These are phyloP conservation scores for Papiliotrema nemorosa DNA, from an alignment of 1,284 basidiomycete genomes.

Conservation along the genomic window DNA sequence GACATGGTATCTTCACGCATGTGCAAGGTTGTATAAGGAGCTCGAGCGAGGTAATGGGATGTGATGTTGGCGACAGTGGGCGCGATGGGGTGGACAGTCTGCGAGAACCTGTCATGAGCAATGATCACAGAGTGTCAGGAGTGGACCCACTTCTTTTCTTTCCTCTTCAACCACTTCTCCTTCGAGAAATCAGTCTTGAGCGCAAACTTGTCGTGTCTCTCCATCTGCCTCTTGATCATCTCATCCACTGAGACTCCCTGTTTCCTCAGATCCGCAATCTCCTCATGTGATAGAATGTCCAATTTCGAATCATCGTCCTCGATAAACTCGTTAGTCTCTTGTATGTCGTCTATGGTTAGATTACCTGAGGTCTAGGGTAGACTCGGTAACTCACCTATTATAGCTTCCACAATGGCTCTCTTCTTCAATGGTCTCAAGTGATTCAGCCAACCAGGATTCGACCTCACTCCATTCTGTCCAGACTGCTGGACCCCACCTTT, in stretches of 20 bases:
- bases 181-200: constrained; percentile 95
- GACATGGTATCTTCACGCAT: constrained; percentile 84
- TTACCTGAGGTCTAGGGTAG: constrained; percentile 3
- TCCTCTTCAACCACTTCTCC: constrained; percentile 91
- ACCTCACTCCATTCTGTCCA: constrained; percentile 6
- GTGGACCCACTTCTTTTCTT: constrained; percentile 80
- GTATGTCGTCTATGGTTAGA: constrained; percentile 37
- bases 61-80: constrained; percentile 85
- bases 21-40: constrained; percentile 72
- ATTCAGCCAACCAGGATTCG: constrained; percentile 39
- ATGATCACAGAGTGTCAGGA: not conserved
- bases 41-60: constrained; percentile 70
- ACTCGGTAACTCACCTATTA: constrained; percentile 31
- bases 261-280: constrained; percentile 65
- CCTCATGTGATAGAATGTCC: constrained; percentile 65
- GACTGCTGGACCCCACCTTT: constrained; percentile 10
- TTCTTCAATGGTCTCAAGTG: constrained; percentile 33
- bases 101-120: constrained; percentile 64
- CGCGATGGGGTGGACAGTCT: constrained; percentile 81
- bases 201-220: constrained; percentile 80
- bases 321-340: constrained; percentile 47
- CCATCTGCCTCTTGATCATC: constrained; percentile 88
- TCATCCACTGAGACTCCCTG: constrained; percentile 59
- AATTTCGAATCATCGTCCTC: constrained; percentile 65
- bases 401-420: constrained; percentile 34